Percentiles rank a stretch among this genome's conserved stretches.
These are phyloP conservation scores for Pseudocercospora vitis DNA, from an alignment of 2,329 filamentous ascomycete species.

Conservation along the genomic window DNA sequence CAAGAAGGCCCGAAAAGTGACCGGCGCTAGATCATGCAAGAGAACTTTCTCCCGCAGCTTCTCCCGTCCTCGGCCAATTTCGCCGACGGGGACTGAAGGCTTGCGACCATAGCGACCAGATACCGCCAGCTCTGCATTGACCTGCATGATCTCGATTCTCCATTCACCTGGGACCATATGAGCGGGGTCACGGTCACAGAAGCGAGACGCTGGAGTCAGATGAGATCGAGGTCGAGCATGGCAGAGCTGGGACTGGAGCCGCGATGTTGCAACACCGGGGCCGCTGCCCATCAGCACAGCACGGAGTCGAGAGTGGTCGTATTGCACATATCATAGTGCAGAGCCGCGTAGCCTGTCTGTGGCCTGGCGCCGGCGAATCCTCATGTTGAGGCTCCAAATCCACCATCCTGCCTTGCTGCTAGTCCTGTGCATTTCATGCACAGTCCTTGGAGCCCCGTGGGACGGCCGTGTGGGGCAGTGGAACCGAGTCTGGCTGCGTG, in stretches of 20 bases:
- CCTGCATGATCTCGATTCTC: background rate
- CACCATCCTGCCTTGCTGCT: background rate
- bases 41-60: background rate
- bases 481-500: background rate
- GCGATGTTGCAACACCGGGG: too few species aligned
- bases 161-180: background rate
- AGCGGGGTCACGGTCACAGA: background rate
- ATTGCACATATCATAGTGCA: background rate
- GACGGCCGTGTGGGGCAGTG: background rate
- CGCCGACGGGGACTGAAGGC: background rate
- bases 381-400: background rate
- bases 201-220: background rate
- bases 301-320: too few species aligned
- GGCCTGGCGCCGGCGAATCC: slow-evolving; percentile 1
- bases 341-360: slow-evolving; percentile 1
- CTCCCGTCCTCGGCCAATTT: background rate
- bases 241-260: background rate
- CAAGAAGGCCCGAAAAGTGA: background rate
- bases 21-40: background rate
- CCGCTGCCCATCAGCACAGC: too few species aligned
- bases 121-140: background rate
- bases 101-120: background rate
- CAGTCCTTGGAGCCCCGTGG: slow-evolving; percentile 21
- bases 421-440: background rate
- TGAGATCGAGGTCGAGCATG: background rate